These are phyloP conservation scores for Mortierella claussenii DNA, from an alignment of 192 early-diverging fungal species.

Conservation along the genomic window DNA sequence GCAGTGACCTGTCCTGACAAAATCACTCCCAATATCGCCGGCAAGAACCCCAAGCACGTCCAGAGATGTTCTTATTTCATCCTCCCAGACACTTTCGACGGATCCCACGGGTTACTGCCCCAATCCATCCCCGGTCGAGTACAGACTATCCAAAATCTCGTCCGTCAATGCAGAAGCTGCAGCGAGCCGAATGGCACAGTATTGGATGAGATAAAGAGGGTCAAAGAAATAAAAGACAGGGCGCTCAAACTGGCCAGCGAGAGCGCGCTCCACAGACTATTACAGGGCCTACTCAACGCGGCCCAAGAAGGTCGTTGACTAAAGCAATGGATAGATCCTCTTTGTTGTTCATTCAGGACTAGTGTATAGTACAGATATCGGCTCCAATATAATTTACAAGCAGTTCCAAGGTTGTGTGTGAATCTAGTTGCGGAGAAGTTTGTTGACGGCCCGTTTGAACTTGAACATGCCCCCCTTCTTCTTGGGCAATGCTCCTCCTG, in stretches of 20 bases:
- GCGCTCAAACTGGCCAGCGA: conserved; percentile 25
- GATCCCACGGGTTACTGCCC: conserved; percentile 7
- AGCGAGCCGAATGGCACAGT: conserved; percentile 42
- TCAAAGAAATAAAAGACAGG: conserved; percentile 30
- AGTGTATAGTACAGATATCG: too few relatives aligned
- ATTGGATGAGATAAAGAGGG: conserved; percentile 25
- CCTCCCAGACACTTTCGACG: background rate
- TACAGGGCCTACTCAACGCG: conserved; percentile 20
- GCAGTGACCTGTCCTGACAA: too few relatives aligned
- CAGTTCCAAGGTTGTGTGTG: too few relatives aligned
- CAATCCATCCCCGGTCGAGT: conserved; percentile 28
- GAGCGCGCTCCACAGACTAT: conserved; percentile 23
- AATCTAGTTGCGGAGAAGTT: conserved; percentile 30
- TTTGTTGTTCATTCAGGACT: too few relatives aligned
- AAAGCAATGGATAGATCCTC: too few relatives aligned
- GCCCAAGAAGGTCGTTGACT: too few relatives aligned
- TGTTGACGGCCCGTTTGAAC: conserved; percentile 48
- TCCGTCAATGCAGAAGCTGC: conserved; percentile 25
- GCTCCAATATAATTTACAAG: too few relatives aligned
- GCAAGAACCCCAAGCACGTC: too few relatives aligned
- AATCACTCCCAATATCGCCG: too few relatives aligned
- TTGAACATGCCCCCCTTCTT: conserved; percentile 53
- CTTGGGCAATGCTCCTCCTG: conserved; percentile 30
- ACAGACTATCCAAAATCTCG: conserved; percentile 46
- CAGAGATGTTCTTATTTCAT: too few relatives aligned